These are phyloP conservation scores for Articulospora tetracladia DNA, from an alignment of 495 filamentous ascomycete species.

Conservation along the genomic window DNA sequence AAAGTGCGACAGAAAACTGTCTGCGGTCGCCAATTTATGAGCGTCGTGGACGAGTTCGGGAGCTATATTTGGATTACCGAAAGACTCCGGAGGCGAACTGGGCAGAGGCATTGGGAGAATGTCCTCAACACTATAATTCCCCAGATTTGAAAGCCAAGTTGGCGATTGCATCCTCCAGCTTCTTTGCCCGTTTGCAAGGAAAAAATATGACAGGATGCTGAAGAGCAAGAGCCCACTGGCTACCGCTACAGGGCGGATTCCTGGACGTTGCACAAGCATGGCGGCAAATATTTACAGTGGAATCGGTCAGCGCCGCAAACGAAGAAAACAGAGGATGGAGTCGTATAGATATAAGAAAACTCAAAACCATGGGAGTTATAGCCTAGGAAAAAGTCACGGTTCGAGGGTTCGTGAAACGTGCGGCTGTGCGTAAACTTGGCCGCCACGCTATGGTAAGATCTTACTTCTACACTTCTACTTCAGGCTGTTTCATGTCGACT, in stretches of 20 bases:
- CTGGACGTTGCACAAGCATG: not conserved
- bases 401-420: too few species aligned
- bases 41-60: slow-evolving; percentile 5
- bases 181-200: not conserved
- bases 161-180: not conserved
- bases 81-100: not conserved
- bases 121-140: not conserved
- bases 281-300: too few species aligned
- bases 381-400: too few species aligned
- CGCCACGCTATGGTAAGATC: too few species aligned
- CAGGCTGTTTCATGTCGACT: too few species aligned
- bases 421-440: too few species aligned
- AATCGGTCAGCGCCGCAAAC: too few species aligned
- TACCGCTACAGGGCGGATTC: not conserved
- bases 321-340: too few species aligned
- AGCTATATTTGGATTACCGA: not conserved
- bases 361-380: too few species aligned
- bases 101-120: not conserved
- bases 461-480: too few species aligned
- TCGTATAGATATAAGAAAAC: too few species aligned
- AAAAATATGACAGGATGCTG: not conserved
- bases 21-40: slow-evolving; percentile 23
- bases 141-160: not conserved
- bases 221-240: not conserved
- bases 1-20: slow-evolving; percentile 26